Evolutionary conservation across 2,329 filamentous ascomycete species (phyloP).

Genomic region (Diplodia mutila): DNA sequence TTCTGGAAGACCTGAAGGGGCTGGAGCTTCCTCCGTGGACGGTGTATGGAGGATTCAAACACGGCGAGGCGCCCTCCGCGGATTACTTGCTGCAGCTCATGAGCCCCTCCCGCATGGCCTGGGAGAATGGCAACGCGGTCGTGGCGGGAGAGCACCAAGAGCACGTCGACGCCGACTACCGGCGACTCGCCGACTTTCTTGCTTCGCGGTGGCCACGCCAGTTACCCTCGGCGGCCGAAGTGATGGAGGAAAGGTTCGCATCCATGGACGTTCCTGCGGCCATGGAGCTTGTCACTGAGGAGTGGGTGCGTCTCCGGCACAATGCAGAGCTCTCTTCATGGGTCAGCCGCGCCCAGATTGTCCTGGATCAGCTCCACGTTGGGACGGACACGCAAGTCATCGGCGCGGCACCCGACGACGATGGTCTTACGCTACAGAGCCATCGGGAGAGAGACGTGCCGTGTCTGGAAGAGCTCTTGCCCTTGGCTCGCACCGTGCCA

Average conservation of each 20-base stretch:
- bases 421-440: background rate
- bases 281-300: constrained; percentile 44
- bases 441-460: background rate
- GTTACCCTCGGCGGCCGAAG: constrained; percentile 28
- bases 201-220: constrained; percentile 43
- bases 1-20: constrained; percentile 45
- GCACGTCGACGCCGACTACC: constrained; percentile 36
- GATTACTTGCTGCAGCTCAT: constrained; percentile 35
- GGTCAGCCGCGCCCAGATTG: constrained; percentile 48
- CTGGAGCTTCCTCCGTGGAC: constrained; percentile 43
- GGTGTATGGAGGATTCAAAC: constrained; percentile 41
- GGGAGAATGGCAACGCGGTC: constrained; percentile 28
- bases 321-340: constrained; percentile 54
- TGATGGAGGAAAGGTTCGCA: background rate
- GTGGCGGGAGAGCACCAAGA: background rate
- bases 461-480: background rate
- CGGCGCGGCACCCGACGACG: background rate
- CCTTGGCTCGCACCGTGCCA: too few relatives aligned
- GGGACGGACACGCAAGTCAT: too few relatives aligned
- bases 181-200: constrained; percentile 48
- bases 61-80: constrained; percentile 38
- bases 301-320: constrained; percentile 55
- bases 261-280: constrained; percentile 46
- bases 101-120: background rate
- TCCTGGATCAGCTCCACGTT: constrained; percentile 37